Base-by-base conservation (phyloP, 371 early-diverging fungal genomes). In the Saksenaea vasiformis region DNA sequence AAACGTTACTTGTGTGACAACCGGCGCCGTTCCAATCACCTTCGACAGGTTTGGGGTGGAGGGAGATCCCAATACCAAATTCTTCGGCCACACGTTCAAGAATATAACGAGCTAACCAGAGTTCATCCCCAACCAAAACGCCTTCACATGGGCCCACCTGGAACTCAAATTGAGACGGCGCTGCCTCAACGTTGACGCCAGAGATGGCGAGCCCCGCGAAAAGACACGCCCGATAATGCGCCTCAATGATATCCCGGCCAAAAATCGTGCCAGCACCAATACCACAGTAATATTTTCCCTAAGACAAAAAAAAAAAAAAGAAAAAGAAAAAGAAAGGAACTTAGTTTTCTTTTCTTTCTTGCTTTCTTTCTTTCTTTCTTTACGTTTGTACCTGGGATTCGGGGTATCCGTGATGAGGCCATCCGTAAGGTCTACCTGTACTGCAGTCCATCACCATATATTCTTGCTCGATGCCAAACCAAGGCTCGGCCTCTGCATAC, bases 381-480 rank as follows among this genome's bases (percentile, higher is more conserved):
- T 56, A 66, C 31, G 31, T 31, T 58, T 70, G 17, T 56, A 82
- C 84, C 71, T 87, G 87, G 31, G 87, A 81, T 54, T 81, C 87
- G 19, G 87, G 87, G 79, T 65, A 83, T 39, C 87, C 87, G 26
- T 75, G 76, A 62, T 73, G 43, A 55, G 87, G 87, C 87, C 87
- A 87, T 62, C 87, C 85, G 38, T 73, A 77, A 27, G 80, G 76
- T 68, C 77, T 73, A 57, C 77, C 61, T 65, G 79, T 80, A 72
- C 84, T 78, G 8, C 69, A 65, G 65, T 84, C 85, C 60, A 86
- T 72, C 54, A 86, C 60, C 61, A 82, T 79, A 61, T 86, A 86
- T 62, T 85, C 85, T 68, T 85, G 82, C 60, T 86, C 86, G 64
- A 86, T 79, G 58, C 87, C 87, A 64, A 86, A 86, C 87, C 87